These are phyloP conservation scores for Rosa chinensis DNA, from an alignment of 306 rosid species.

Conservation along the genomic window DNA sequence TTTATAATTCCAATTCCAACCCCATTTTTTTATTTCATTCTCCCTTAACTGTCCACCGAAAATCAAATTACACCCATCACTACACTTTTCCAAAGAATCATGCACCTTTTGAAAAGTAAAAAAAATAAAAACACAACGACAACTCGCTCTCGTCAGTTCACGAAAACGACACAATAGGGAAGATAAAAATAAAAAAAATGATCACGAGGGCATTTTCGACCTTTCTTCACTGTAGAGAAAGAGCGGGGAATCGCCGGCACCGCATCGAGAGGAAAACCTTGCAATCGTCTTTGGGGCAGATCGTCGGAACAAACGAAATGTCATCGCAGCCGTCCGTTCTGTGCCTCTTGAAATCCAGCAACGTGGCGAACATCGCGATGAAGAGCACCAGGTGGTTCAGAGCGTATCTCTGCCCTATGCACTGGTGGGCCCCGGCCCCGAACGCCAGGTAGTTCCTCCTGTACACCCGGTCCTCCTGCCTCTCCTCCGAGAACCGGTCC, in stretches of 20 bases:
- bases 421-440: slow-evolving; percentile 94
- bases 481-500: slow-evolving; percentile 65
- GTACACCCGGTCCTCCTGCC: slow-evolving; percentile 70
- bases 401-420: slow-evolving; percentile 89
- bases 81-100: neutral
- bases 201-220: neutral
- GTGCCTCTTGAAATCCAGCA: slow-evolving; percentile 79
- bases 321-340: slow-evolving; percentile 86
- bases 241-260: slow-evolving; percentile 46
- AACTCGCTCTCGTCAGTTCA: neutral
- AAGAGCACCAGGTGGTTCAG: slow-evolving; percentile 77
- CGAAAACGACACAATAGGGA: neutral
- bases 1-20: neutral
- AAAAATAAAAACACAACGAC: neutral
- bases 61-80: neutral
- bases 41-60: neutral
- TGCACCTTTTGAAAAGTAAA: neutral
- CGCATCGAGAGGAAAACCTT: slow-evolving; percentile 53
- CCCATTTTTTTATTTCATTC: neutral
- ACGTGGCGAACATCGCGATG: slow-evolving; percentile 72
- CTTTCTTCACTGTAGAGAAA: slow-evolving; percentile 3
- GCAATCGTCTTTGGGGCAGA: slow-evolving; percentile 91
- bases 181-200: neutral
- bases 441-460: slow-evolving; percentile 72
- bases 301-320: slow-evolving; percentile 64